A percentile compares a stretch with the other conserved stretches of the same genome.
Evolutionary conservation across 805 yeast species (phyloP).

Genomic region (Candida michaelii): DNA sequence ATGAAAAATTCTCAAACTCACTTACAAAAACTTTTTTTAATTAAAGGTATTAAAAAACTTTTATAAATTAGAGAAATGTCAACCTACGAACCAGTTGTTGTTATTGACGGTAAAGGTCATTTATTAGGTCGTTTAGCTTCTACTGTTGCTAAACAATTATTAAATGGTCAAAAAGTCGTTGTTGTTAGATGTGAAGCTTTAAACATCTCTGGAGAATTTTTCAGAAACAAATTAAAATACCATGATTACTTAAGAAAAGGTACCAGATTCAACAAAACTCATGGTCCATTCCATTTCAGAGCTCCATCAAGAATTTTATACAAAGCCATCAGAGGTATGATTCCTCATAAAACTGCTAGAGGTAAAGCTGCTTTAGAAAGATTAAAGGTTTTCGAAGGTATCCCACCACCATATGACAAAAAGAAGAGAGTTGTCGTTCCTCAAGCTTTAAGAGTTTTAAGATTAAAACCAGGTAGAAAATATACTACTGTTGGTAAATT

Average conservation of each 20-base stretch:
- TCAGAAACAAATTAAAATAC: slow-evolving; percentile 99
- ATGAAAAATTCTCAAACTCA: slow-evolving; percentile 5
- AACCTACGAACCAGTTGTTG: slow-evolving; percentile 95
- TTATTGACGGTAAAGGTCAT: slow-evolving; percentile 99
- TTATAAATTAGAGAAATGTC: slow-evolving; percentile 46
- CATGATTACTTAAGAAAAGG: slow-evolving; percentile 99
- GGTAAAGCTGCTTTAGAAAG: slow-evolving; percentile 99
- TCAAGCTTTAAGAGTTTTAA: slow-evolving; percentile 97
- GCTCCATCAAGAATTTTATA: slow-evolving; percentile 99
- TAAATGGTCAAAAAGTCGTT: slow-evolving; percentile 97
- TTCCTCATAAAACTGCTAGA: slow-evolving; percentile 99
- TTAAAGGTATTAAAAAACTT: slow-evolving; percentile 5
- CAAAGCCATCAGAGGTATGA: slow-evolving; percentile 99
- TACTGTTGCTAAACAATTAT: slow-evolving; percentile 95
- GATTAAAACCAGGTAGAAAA: slow-evolving; percentile 99
- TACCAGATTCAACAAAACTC: slow-evolving; percentile 96
- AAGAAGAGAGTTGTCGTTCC: slow-evolving; percentile 99
- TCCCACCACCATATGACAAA: slow-evolving; percentile 99
- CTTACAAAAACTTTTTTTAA: slow-evolving; percentile 1
- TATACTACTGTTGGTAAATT: slow-evolving; percentile 98
- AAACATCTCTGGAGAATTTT: slow-evolving; percentile 99
- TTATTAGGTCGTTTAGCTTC: slow-evolving; percentile 99
- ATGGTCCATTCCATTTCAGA: slow-evolving; percentile 99
- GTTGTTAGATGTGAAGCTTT: slow-evolving; percentile 96
- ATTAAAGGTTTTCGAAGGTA: slow-evolving; percentile 99